Conservation (phyloP, 176 grass and related monocot genomes). For the Zea mays region DNA sequence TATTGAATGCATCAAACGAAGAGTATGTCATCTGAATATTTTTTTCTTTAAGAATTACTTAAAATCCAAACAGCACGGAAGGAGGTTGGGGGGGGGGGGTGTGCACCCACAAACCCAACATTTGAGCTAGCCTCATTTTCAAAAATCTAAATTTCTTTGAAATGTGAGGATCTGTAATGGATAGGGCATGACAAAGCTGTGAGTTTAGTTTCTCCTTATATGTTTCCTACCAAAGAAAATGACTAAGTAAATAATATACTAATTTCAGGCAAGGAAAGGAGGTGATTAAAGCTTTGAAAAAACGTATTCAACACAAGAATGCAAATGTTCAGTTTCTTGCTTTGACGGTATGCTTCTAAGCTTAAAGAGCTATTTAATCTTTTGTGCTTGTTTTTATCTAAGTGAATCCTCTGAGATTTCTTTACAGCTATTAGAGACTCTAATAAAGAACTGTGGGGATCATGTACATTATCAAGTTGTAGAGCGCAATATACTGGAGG, state of each 20-base stretch:
- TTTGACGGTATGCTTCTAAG: constrained; percentile 58
- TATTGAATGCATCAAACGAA: neutral
- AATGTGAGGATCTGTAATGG: constrained; percentile 14
- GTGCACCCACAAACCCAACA: neutral
- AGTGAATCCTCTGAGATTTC: constrained; percentile 20
- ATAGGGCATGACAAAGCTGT: neutral
- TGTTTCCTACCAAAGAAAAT: neutral
- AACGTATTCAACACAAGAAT: constrained; percentile 84
- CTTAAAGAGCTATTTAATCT: constrained; percentile 4
- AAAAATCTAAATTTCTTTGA: neutral
- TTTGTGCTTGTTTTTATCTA: constrained; percentile 15
- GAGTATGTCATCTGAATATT: neutral
- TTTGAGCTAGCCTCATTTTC: neutral
- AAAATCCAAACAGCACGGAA: neutral
- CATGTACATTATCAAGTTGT: constrained; percentile 71
- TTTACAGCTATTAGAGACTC: constrained; percentile 74
- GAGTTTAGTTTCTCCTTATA: neutral
- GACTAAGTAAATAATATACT: neutral
- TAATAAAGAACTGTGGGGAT: constrained; percentile 88
- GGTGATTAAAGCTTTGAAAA: constrained; percentile 87
- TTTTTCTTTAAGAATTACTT: neutral
- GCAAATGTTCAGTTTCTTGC: constrained; percentile 76
- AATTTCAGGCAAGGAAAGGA: constrained; percentile 78
- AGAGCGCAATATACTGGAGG: constrained; percentile 76
- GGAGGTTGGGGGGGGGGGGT: neutral